Percentiles rank a stretch among this genome's conserved stretches.
Evolutionary conservation across 441 rosid species (phyloP).

Genomic region (Gossypium aridum): DNA sequence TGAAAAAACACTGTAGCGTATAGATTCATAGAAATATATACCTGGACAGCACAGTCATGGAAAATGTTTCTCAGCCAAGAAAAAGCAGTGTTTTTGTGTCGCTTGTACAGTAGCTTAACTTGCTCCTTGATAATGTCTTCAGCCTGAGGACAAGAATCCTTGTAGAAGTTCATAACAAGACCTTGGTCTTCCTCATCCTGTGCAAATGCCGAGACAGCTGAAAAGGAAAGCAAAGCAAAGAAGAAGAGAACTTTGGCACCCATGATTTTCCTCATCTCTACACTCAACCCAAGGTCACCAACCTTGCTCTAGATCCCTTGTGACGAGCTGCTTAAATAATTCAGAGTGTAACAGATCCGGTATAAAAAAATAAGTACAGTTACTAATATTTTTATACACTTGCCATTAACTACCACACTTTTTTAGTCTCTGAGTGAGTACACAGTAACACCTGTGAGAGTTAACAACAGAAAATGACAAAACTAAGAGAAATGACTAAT

Average conservation of each 20-base stretch:
- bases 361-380: neutral
- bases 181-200: conserved; percentile 59
- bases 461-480: neutral
- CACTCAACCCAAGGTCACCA: conserved; percentile 21
- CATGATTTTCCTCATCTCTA: conserved; percentile 25
- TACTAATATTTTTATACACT: neutral
- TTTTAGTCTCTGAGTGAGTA: neutral
- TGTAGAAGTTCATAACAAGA: conserved; percentile 75
- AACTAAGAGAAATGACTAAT: neutral
- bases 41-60: conserved; percentile 98
- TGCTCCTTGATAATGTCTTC: conserved; percentile 85
- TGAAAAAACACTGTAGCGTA: neutral
- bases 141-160: conserved; percentile 89
- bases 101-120: conserved; percentile 88
- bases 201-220: conserved; percentile 43
- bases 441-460: neutral
- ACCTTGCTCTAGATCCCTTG: conserved; percentile 16
- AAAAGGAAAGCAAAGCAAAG: conserved; percentile 44
- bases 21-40: conserved; percentile 2
- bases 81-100: conserved; percentile 98
- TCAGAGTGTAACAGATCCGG: neutral
- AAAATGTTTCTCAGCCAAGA: conserved; percentile 98
- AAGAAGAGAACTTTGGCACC: conserved; percentile 48
- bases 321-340: conserved; percentile 33
- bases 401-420: neutral